Conservation (phyloP, 2,329 filamentous ascomycete species). For the Alternaria angustiovoidea region DNA sequence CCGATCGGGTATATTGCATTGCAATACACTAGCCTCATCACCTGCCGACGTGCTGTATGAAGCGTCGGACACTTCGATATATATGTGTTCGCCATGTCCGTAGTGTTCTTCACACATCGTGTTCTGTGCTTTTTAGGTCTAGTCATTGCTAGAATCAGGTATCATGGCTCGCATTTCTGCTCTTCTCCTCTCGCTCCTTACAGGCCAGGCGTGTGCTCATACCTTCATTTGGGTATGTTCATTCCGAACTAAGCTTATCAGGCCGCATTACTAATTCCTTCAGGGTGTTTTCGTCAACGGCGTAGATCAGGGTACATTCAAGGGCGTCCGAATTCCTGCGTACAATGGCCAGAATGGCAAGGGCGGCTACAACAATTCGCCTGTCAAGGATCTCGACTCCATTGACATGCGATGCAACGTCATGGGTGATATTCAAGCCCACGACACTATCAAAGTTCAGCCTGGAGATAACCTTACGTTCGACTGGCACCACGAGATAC, state of each 20-base stretch:
- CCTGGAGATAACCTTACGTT: constrained; percentile 52
- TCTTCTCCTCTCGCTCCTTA: constrained; percentile 28
- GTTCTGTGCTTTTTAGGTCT: background rate
- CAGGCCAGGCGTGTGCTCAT: constrained; percentile 32
- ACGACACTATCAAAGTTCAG: constrained; percentile 46
- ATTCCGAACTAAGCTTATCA: background rate
- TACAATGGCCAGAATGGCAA: constrained; percentile 48
- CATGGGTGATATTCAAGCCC: constrained; percentile 48
- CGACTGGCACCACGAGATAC: constrained; percentile 52
- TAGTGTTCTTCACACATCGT: background rate
- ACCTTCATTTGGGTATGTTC: constrained; percentile 39
- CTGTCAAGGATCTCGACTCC: constrained; percentile 51
- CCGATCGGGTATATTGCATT: constrained; percentile 29
- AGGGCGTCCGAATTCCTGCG: constrained; percentile 39
- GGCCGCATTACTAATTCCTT: background rate
- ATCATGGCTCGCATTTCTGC: constrained; percentile 22
- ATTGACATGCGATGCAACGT: constrained; percentile 54
- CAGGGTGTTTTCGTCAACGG: constrained; percentile 45
- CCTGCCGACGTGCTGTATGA: background rate
- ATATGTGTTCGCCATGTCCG: background rate
- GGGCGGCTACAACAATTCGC: constrained; percentile 52
- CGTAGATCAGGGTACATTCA: constrained; percentile 40
- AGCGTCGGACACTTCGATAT: background rate
- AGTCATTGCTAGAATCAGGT: background rate
- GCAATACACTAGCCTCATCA: constrained; percentile 19